Evolutionary conservation across 2,329 filamentous ascomycete genomes (phyloP), one percentile per base, ranked within the genome.

Genomic region (Fusarium abutilonis): DNA sequence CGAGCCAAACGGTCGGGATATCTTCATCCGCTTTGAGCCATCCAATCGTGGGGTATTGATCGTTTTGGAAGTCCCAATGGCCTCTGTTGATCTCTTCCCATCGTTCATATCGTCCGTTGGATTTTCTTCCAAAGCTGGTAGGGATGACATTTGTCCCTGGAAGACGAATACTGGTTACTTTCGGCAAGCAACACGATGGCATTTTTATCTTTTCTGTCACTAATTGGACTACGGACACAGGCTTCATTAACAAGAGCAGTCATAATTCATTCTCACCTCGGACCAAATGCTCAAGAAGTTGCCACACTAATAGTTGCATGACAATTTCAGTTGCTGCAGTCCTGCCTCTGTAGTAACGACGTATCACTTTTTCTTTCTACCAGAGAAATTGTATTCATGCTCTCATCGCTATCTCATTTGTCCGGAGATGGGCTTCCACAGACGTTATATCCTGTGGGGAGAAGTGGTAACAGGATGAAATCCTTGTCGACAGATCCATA

Each of bases 61-160:
- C 6, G 23, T 4, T 8, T 26, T 6, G 28, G 32, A 38, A 43
- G 9, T 45, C 39, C 11, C 23, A 15, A 17, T 40, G 47, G 17
- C 31, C 13, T 29, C 10, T 15, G 56, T 34, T 34, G 60, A 64
- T 64, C 48, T 21, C 19, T 54, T 35, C 21, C 31, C n/a, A 47
- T 28, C 13, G 28, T 36, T 35, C 36, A 7, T 32, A 2, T 29
- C 23, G 21, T 26, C 48, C 59, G 56, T 35, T 29, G 43, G 44
- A 17, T 2, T 26, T 43, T 45, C 35, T 17, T 7, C 53, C 41
- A 43, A 31, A n/a, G 31, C 39, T 34, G 19, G 9, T 35, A 59
- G 35, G 54, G 40, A 23, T 59, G n/a, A 19, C 31, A 15, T 15
- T 35, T 19, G 28, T 32, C 26, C 17, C 17, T 7, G 36, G 15